Conservation (phyloP, 768 basidiomycete genomes). For the Boletus tomentosulus region DNA sequence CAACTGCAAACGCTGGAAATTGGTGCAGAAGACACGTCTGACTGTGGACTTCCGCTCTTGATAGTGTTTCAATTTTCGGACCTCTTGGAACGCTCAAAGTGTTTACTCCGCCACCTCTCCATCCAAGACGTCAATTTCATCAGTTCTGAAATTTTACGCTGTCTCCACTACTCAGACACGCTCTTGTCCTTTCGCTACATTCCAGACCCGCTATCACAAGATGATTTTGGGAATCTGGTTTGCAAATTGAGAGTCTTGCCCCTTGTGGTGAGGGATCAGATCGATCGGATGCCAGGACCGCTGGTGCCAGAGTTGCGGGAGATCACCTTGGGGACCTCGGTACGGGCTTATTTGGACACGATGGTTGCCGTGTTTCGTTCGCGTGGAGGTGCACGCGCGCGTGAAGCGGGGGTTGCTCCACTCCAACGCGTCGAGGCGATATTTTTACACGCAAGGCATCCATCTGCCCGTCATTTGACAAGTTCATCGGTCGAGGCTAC, state of each 20-base stretch:
- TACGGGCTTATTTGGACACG: background rate
- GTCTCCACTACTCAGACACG: background rate
- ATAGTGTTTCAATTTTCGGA: constrained; percentile 1
- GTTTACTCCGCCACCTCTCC: background rate
- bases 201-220: background rate
- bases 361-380: background rate
- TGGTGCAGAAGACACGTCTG: background rate
- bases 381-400: too few species aligned
- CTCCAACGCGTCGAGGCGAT: background rate
- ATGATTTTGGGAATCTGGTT: background rate
- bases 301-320: background rate
- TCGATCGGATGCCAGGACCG: background rate
- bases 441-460: background rate
- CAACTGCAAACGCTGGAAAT: constrained; percentile 17
- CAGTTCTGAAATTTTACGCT: background rate
- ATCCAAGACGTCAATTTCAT: background rate
- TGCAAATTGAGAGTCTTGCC: background rate
- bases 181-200: background rate
- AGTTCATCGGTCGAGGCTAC: too few species aligned
- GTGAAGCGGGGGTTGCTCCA: background rate
- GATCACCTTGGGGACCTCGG: background rate
- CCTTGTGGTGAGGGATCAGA: background rate
- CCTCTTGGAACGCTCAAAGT: background rate
- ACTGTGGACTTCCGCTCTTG: too few species aligned
- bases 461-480: too few species aligned